A percentile compares a stretch with the other conserved stretches of the same genome.
Evolutionary conservation across 139 green algal genomes (phyloP).

Genomic region (Chlorella sp.): DNA sequence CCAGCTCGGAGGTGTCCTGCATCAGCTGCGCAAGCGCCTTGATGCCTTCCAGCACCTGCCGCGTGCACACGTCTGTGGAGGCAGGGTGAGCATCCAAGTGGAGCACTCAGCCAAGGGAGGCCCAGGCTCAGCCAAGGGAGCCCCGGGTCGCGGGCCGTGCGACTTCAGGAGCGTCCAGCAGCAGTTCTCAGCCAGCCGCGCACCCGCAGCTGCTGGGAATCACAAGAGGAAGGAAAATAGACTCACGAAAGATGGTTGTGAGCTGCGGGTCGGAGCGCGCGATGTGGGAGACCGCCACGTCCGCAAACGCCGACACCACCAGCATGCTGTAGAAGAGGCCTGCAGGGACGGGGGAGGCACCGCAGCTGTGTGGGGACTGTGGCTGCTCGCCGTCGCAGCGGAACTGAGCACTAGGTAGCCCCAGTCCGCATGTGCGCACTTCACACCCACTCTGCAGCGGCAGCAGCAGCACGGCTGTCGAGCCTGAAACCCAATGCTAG

Average conservation of each 20-base stretch:
- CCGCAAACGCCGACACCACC: neutral
- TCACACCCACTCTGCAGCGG: neutral
- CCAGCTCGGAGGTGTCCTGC: slow-evolving; percentile 36
- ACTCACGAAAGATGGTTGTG: slow-evolving; percentile 4
- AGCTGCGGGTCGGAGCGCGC: neutral
- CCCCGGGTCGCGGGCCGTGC: too few relatives aligned
- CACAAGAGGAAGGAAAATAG: neutral
- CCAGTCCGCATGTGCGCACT: too few relatives aligned
- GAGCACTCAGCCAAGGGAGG: neutral
- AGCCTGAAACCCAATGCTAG: too few relatives aligned
- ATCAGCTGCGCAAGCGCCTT: slow-evolving; percentile 1
- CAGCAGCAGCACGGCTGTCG: neutral
- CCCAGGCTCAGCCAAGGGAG: neutral
- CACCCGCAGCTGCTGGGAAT: too few relatives aligned
- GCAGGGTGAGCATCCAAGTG: neutral
- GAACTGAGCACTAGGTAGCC: too few relatives aligned
- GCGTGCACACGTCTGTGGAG: slow-evolving; percentile 13
- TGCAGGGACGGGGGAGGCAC: neutral
- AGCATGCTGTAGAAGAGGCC: slow-evolving; percentile 26
- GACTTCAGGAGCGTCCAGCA: neutral
- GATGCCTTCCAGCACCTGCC: neutral
- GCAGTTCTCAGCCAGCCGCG: too few relatives aligned
- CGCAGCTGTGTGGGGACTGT: too few relatives aligned
- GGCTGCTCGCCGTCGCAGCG: too few relatives aligned
- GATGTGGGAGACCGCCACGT: slow-evolving; percentile 4